Percentiles rank a stretch among this genome's conserved stretches.
Conservation (phyloP, 352 stramenopile species). For the Phytopythium litorale region DNA sequence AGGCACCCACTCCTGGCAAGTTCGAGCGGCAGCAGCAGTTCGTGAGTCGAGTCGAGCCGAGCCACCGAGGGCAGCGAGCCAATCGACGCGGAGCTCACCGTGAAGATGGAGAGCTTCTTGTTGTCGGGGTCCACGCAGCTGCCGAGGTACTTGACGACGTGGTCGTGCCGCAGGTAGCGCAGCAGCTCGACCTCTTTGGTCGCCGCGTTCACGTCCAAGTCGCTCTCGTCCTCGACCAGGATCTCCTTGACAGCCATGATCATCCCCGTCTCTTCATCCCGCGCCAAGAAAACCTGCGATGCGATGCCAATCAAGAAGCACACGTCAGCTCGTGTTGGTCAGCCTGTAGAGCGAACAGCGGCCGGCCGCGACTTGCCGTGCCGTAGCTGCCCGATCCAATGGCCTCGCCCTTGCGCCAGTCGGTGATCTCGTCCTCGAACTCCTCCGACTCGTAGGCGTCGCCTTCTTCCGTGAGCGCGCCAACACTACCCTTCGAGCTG, state of each 20-base stretch:
- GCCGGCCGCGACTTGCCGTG: constrained; percentile 22
- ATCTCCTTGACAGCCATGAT: constrained; percentile 85
- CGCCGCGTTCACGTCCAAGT: constrained; percentile 29
- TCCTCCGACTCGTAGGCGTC: constrained; percentile 37
- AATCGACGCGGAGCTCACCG: constrained; percentile 8
- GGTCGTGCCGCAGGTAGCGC: constrained; percentile 80
- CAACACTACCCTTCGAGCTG: background rate
- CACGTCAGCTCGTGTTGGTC: background rate
- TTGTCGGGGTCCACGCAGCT: constrained; percentile 67
- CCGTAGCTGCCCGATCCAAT: constrained; percentile 67
- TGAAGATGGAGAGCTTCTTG: constrained; percentile 88
- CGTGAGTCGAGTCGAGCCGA: background rate
- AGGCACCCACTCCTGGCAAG: constrained; percentile 75
- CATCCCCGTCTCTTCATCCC: constrained; percentile 86
- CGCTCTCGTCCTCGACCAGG: constrained; percentile 32
- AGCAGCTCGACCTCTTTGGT: constrained; percentile 87
- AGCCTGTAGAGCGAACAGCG: background rate
- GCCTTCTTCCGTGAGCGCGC: constrained; percentile 2
- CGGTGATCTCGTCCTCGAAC: constrained; percentile 43
- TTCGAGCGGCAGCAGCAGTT: background rate
- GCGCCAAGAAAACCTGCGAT: constrained; percentile 81
- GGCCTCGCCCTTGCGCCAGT: constrained; percentile 55
- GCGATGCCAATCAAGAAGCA: background rate
- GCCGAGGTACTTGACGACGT: constrained; percentile 93
- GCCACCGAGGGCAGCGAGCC: background rate